phyloP scores from a whole-genome alignment of 768 basidiomycete species.

The Macrolepiota fuliginosa region DNA sequence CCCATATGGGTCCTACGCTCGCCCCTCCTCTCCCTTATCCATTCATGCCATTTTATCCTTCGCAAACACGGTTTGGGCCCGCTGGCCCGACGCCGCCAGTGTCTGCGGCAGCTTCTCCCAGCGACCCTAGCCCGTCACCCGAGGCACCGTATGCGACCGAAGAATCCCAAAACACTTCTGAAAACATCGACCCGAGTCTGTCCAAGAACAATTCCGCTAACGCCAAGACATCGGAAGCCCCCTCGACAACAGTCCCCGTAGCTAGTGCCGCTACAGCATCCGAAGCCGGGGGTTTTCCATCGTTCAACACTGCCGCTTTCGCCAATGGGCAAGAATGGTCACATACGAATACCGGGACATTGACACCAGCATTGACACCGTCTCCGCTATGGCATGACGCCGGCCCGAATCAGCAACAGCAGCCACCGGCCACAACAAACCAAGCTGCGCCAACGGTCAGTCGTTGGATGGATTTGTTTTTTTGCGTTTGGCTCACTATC shows the following conservation, averaged over 20 bases:
- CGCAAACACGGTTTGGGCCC: conserved; percentile 30
- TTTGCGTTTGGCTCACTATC: neutral
- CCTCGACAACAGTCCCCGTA: neutral
- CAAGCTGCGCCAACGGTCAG: conserved; percentile 1
- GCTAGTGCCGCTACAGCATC: neutral
- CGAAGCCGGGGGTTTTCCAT: neutral
- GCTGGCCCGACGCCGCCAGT: conserved; percentile 51
- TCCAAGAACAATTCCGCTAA: conserved; percentile 6
- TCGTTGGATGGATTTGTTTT: neutral
- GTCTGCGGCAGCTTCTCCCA: conserved; percentile 49
- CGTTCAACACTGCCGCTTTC: conserved; percentile 8
- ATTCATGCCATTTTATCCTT: conserved; percentile 19
- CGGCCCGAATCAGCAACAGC: neutral
- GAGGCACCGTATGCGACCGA: neutral
- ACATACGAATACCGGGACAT: neutral
- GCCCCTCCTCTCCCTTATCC: conserved; percentile 17
- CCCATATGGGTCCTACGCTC: neutral
- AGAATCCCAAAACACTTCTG: neutral
- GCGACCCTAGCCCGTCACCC: conserved; percentile 15
- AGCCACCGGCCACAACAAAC: neutral
- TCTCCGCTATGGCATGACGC: conserved; percentile 2
- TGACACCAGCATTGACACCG: conserved; percentile 10
- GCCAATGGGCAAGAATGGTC: conserved; percentile 11
- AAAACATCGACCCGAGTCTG: conserved; percentile 6
- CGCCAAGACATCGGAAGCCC: neutral